Conservation (phyloP, 768 basidiomycete species). For the button mushroom (Agaricus bisporus) region DNA sequence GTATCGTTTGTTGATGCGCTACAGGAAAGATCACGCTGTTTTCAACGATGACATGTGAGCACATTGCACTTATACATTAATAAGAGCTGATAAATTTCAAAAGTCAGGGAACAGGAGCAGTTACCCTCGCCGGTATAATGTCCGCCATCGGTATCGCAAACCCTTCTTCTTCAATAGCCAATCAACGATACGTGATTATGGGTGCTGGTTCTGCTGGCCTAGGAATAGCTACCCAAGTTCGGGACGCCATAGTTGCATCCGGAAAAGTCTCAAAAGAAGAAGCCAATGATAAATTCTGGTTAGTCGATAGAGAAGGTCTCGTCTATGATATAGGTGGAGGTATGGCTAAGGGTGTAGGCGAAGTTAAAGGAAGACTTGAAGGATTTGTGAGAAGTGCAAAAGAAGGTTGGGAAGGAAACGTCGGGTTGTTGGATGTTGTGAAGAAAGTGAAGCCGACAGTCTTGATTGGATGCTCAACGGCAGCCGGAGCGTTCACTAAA, state of each 20-base stretch:
- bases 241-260: conserved; percentile 63
- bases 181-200: conserved; percentile 74
- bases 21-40: conserved; percentile 55
- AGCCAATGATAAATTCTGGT: conserved; percentile 63
- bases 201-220: conserved; percentile 81
- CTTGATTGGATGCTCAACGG: conserved; percentile 80
- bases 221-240: conserved; percentile 71
- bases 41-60: conserved; percentile 84
- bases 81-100: background rate
- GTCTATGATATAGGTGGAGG: conserved; percentile 20
- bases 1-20: conserved; percentile 55
- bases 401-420: conserved; percentile 50
- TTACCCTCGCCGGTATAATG: conserved; percentile 65
- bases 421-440: conserved; percentile 63
- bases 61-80: too few species aligned
- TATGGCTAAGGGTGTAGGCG: conserved; percentile 11
- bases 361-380: conserved; percentile 37
- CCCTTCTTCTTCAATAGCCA: conserved; percentile 32
- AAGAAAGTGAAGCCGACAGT: conserved; percentile 72
- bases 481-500: conserved; percentile 71
- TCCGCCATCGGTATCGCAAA: conserved; percentile 63
- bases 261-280: conserved; percentile 47
- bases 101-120: conserved; percentile 74
- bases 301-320: conserved; percentile 53
- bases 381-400: conserved; percentile 55